Evolutionary conservation across 106 monocot genomes (phyloP).

Genomic region (Acanthochlamys bracteata): DNA sequence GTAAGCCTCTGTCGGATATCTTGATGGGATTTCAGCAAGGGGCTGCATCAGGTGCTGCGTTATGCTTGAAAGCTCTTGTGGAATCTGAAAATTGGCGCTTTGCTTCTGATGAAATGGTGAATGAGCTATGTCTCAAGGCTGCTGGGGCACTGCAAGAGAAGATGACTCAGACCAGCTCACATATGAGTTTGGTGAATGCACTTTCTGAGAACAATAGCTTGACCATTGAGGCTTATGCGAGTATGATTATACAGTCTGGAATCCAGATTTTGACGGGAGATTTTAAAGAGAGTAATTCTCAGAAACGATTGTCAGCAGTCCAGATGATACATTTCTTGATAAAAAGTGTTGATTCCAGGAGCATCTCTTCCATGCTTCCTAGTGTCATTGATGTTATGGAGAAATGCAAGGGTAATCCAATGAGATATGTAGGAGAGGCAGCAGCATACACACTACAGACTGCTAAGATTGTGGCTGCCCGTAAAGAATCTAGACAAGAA

Average conservation of each 20-base stretch:
- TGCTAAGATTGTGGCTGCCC: slow-evolving; percentile 33
- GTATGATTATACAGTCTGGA: slow-evolving; percentile 70
- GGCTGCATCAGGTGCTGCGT: slow-evolving; percentile 69
- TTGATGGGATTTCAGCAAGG: slow-evolving; percentile 56
- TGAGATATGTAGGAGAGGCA: slow-evolving; percentile 76
- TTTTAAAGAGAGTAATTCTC: slow-evolving; percentile 50
- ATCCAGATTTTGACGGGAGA: slow-evolving; percentile 22
- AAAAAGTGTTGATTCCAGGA: slow-evolving; percentile 79
- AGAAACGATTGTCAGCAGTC: slow-evolving; percentile 77
- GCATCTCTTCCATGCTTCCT: slow-evolving; percentile 47
- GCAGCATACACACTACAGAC: slow-evolving; percentile 79
- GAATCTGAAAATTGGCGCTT: slow-evolving; percentile 81
- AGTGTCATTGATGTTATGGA: slow-evolving; percentile 68
- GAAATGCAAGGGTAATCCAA: slow-evolving; percentile 50
- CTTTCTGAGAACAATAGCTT: slow-evolving; percentile 68
- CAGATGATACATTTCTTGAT: slow-evolving; percentile 95
- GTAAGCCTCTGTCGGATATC: slow-evolving; percentile 61
- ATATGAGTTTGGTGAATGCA: slow-evolving; percentile 82
- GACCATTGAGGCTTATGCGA: slow-evolving; percentile 70
- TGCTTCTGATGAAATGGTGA: slow-evolving; percentile 62
- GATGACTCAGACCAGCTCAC: slow-evolving; percentile 60
- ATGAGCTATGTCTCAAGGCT: slow-evolving; percentile 73
- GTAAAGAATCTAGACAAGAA: slow-evolving; percentile 45
- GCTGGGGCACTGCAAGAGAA: slow-evolving; percentile 75
- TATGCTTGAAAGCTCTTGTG: slow-evolving; percentile 75